Evolutionary conservation across 139 green algal species (phyloP), one percentile per base, ranked within the genome.

Genomic region (Desmodesmus armatus): DNA sequence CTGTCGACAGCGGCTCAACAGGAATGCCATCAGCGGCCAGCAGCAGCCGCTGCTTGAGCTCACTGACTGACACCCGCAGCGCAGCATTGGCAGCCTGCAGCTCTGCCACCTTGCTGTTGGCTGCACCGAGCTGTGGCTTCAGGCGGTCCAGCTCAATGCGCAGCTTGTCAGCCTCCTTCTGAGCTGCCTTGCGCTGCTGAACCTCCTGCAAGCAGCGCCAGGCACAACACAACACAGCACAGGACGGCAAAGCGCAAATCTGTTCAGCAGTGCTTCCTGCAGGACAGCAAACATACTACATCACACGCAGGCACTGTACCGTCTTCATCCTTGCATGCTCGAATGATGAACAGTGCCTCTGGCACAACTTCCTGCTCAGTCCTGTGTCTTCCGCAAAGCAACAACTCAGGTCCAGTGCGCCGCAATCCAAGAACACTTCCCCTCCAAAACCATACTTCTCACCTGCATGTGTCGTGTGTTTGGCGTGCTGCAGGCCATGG

Each of bases 381-480:
- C n/a, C n/a, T n/a, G n/a, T n/a, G n/a, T n/a, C n/a, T n/a, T n/a
- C n/a, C n/a, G n/a, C n/a, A n/a, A n/a, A n/a, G n/a, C n/a, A n/a
- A n/a, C n/a, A n/a, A n/a, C n/a, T n/a, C n/a, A n/a, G n/a, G n/a
- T n/a, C n/a, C n/a, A n/a, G n/a, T n/a, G n/a, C n/a, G n/a, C n/a
- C n/a, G n/a, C n/a, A n/a, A n/a, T n/a, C n/a, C n/a, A n/a, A n/a
- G n/a, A n/a, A n/a, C n/a, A n/a, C n/a, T n/a, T n/a, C n/a, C n/a
- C n/a, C n/a, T n/a, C n/a, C n/a, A n/a, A n/a, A n/a, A n/a, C n/a
- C n/a, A n/a, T n/a, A n/a, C n/a, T 80, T 13, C 83, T 49, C 25
- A 92, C 91, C 87, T 92, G 85, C 92, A 96, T 97, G 88, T 95
- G 97, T 69, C 96, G 96, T 39, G 89, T 89, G 55, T 79, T 92